Conservation (phyloP, 2,329 filamentous ascomycete species). For the Blastomyces parvus region DNA sequence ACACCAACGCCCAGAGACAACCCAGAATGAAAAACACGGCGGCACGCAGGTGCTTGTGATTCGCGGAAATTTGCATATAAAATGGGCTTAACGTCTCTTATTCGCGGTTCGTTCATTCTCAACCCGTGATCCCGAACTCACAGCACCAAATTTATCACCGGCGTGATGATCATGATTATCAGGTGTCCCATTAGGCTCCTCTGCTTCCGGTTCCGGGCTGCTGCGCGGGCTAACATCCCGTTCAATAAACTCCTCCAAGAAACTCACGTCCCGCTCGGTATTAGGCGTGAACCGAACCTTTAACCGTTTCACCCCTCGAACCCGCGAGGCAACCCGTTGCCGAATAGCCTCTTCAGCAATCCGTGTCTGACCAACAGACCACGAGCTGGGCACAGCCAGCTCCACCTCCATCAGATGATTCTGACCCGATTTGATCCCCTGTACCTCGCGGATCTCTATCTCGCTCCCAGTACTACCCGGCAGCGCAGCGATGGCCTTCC, state of each 20-base stretch:
- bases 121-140: slow-evolving; percentile 25
- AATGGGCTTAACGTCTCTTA: slow-evolving; percentile 19
- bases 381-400: slow-evolving; percentile 64
- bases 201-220: slow-evolving; percentile 56
- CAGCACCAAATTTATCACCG: slow-evolving; percentile 20
- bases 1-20: background rate
- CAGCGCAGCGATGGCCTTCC: slow-evolving; percentile 49
- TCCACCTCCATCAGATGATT: slow-evolving; percentile 92
- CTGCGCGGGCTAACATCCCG: slow-evolving; percentile 50
- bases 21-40: background rate
- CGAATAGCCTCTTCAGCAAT: slow-evolving; percentile 65
- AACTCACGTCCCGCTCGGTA: slow-evolving; percentile 47
- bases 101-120: slow-evolving; percentile 20
- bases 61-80: background rate
- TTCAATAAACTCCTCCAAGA: slow-evolving; percentile 71
- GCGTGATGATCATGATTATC: slow-evolving; percentile 23
- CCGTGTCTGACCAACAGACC: slow-evolving; percentile 63
- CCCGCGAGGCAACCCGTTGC: slow-evolving; percentile 60
- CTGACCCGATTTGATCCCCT: slow-evolving; percentile 89
- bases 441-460: slow-evolving; percentile 65
- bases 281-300: slow-evolving; percentile 73
- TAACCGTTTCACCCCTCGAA: slow-evolving; percentile 74
- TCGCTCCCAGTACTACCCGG: slow-evolving; percentile 47
- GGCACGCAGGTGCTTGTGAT: background rate
- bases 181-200: slow-evolving; percentile 33